Conservation (phyloP, 176 grass and related monocot genomes). For the Cenchrus purpureus region DNA sequence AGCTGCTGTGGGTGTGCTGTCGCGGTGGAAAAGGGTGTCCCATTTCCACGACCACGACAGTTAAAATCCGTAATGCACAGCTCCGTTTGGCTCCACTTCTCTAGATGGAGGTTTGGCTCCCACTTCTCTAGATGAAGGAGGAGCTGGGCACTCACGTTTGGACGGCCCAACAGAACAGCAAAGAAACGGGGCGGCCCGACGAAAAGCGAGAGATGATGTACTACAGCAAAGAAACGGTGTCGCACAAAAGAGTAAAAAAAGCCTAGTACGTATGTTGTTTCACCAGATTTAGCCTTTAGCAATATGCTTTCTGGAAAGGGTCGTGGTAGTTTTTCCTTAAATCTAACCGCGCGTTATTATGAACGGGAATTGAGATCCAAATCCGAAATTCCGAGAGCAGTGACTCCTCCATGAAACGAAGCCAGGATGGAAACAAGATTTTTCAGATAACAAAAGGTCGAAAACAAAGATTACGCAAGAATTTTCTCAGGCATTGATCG, state of each 20-base stretch:
- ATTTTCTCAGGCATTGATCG: background rate
- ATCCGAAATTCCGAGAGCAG: background rate
- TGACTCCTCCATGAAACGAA: background rate
- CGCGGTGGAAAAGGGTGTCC: background rate
- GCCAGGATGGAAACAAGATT: background rate
- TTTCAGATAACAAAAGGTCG: background rate
- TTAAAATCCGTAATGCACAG: conserved; percentile 5
- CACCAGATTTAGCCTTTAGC: background rate
- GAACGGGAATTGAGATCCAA: background rate
- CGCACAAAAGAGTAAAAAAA: background rate
- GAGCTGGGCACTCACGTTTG: too few species aligned
- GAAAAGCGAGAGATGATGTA: background rate
- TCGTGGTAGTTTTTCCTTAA: background rate
- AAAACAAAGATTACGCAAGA: background rate
- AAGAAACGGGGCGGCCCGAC: background rate
- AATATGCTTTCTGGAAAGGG: background rate
- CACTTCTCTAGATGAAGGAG: too few species aligned
- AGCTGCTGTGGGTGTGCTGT: background rate
- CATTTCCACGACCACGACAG: background rate
- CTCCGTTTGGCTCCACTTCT: too few species aligned
- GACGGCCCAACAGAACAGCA: background rate
- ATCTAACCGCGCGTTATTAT: background rate
- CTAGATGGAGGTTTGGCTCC: too few species aligned
- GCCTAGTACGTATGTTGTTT: background rate
- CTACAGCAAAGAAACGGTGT: too few species aligned